Base-by-base conservation (phyloP, 805 yeast species). In the Myxozyma sirexii region DNA sequence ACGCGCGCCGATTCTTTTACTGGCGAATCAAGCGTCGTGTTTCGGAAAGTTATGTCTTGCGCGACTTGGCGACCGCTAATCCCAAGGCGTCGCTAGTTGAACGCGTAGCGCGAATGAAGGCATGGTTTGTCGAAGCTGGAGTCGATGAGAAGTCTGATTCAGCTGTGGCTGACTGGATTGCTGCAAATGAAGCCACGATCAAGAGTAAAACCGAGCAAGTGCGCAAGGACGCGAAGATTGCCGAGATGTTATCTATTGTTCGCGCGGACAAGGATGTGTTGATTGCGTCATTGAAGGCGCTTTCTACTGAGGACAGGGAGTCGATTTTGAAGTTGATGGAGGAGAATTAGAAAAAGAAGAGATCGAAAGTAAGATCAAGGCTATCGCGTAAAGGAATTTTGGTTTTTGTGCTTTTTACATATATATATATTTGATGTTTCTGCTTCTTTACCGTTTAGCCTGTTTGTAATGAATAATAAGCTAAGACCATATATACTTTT, bases 21-120 rank as follows among this genome's bases (percentile, higher is more conserved):
- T 94, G 99, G 99, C 86, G 99, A 77, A 83, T 90, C 63, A 89
- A 97, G 79, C 87, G 99, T 78, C 90, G 97, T 75, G 80, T 94
- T 75, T 86, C 88, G 73, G 99, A 94, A 77, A 96, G 90, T 75
- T 90, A 90, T 76, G 79, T 93, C 73, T 78, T 90, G 74, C 85
- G 82, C 75, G 82, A 88, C 72, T 82, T 92, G 67, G 83, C 84
- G 55, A 85, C 83, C 59, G 86, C 84, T 60, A 52, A 53, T 33
- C 78, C 84, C 53, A 74, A 76, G 56, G 80, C 87, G 23, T 78
- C 83, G 19, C 84, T 92, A 75, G 79, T 91, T 61, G 97, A 92
- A 76, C 85, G 86, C 77, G 84, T 86, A 61, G 89, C 97, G 35
- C 84, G 96, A 79, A 79, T 92, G 70, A 88, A 87, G 81, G 50